Base-by-base conservation (phyloP, 2,329 filamentous ascomycete genomes). In the Fusarium fracticaudum region DNA sequence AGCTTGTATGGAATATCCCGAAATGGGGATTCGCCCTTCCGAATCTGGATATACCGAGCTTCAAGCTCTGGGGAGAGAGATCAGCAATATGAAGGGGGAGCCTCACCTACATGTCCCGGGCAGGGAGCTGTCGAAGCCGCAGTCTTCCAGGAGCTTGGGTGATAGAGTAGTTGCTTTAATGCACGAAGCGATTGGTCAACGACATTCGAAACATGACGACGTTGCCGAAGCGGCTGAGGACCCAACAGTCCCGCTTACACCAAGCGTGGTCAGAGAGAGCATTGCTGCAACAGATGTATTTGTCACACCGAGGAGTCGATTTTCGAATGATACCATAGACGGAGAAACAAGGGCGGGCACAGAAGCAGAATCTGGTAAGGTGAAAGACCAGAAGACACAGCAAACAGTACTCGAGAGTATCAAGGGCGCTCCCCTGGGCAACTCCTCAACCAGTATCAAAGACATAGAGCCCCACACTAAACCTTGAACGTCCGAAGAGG, bases 1-100 rank as follows among this genome's bases (percentile, higher is more conserved):
- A 38, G 57, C 45, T 22, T 48, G 59, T 17, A 55, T 78, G 31
- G 77, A 79, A 43, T 77, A 76, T 50, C 75, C 77, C n/a, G 72
- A 78, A 44, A 74, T 78, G 48, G 71, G 73, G 26, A 77, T 77
- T 26, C 64, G 71, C 11, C 75, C 75, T 40, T 75, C 72, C 10
- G 69, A 67, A 29, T 75, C 72, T 24, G 76, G 77, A 13, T 73
- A 73, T 24, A 47, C 69, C 33, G 77, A 78, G 37, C 66, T 78
- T 17, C 62, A 74, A 29, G 74, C 62, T 6, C 51, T 78, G 13
- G 71, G 69, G 22, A 71, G 50, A 43, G 74, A 78, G 38, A 77
- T 79, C 17, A 53, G 44, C 18, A 67, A 67, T 29, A 60, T 78
- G n/a, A 78, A 71, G 47, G 70, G 64, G 5, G 61, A 50, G 13